phyloP scores from a whole-genome alignment of 257 asterid species.

The Scutellaria minor region DNA sequence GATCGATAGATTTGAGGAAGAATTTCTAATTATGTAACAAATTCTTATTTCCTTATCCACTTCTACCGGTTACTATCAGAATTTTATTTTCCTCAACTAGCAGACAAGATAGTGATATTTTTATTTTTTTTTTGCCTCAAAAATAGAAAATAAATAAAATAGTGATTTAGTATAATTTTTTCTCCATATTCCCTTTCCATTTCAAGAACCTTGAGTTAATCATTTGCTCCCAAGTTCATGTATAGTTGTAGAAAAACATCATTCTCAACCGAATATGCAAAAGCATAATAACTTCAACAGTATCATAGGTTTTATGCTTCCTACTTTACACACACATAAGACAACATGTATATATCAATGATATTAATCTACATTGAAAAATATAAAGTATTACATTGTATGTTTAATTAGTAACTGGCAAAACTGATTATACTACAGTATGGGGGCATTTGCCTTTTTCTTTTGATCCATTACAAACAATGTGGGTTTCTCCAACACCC shows the following conservation, averaged over 20 bases:
- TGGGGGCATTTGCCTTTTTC: conserved; percentile 23
- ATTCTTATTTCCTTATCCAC: conserved; percentile 1
- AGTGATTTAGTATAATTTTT: no score
- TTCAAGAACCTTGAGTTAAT: background rate
- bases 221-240: background rate
- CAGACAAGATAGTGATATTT: background rate
- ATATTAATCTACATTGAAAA: background rate
- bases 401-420: conserved; percentile 15
- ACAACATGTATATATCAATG: background rate
- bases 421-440: conserved; percentile 31
- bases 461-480: conserved; percentile 28
- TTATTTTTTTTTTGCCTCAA: background rate
- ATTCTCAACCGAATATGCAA: no score
- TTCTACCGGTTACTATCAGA: background rate
- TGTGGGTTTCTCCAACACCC: conserved; percentile 26
- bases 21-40: background rate
- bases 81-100: conserved; percentile 2
- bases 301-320: no score
- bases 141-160: no score
- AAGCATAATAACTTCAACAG: background rate
- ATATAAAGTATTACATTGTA: conserved; percentile 22
- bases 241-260: no score
- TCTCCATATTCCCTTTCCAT: background rate
- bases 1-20: no score
- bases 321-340: no score